Evolutionary conservation across 768 basidiomycete genomes (phyloP), one percentile per base, ranked within the genome.

Genomic region (Tylopilus sp.): DNA sequence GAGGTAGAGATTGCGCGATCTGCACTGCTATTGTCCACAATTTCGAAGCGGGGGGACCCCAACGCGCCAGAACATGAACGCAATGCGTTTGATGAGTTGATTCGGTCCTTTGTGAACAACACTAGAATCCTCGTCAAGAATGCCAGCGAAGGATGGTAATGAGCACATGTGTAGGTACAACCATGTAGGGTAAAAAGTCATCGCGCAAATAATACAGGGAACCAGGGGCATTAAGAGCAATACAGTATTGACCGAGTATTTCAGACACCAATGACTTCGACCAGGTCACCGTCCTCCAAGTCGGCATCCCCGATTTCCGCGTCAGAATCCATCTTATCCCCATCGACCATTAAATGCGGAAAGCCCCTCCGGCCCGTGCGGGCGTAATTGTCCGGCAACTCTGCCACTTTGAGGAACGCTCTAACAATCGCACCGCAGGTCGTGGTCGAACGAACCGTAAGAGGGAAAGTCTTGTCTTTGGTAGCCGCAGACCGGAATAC

Each of bases 41-140:
- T 89, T 0, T 72, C 77, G 40, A 85, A 84, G 65, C 82, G 89
- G 17, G 78, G 78, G 12, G 85, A 89, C 53, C 76, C 77, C 44
- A 78, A 73, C 55, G 76, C 70, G 54, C 70, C 79, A 26, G 86
- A 87, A 67, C 73, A 73, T 61, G 92, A 89, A 63, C 80, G 82
- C 24, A 79, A 75, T 56, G 84, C 85, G 7, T 98, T 94, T 66
- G 92, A 98, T 66, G 91, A 97, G 65, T 82, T 97, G 53, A 84
- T 99, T 40, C 84, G 90, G 43, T 91, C 89, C 14, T 90, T 97
- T 58, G 85, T 99, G 45, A 97, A 98, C 64, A 95, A 97, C 58
- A 84, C 91, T 4, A 79, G 97, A 56, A 93, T 97, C 71, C 70
- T 98, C 43, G 85, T 86, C 48, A 82, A 90, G 61, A 97, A 96